Evolutionary conservation across 1,284 basidiomycete genomes (phyloP).

Genomic region (Trametes sp.): DNA sequence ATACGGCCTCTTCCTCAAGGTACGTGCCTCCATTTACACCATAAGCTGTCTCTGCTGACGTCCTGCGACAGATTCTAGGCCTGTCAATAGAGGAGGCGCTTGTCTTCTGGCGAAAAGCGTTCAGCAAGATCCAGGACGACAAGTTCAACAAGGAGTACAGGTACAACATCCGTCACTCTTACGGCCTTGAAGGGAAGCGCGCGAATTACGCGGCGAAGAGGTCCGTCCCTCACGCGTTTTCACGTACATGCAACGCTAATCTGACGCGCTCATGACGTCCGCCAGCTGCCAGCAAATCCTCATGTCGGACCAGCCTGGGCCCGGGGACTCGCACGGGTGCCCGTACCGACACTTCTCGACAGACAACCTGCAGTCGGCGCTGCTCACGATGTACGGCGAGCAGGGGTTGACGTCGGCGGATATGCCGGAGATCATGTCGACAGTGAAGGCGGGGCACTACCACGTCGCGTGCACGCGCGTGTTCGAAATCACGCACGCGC

Average conservation of each 20-base stretch:
- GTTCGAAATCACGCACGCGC: slow-evolving; percentile 91
- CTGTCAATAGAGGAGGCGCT: slow-evolving; percentile 96
- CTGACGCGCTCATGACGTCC: slow-evolving; percentile 26
- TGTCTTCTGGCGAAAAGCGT: slow-evolving; percentile 92
- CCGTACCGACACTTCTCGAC: slow-evolving; percentile 93
- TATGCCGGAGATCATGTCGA: slow-evolving; percentile 86
- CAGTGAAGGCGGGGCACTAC: slow-evolving; percentile 86
- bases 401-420: slow-evolving; percentile 71
- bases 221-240: slow-evolving; percentile 56
- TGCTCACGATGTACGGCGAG: slow-evolving; percentile 78
- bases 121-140: slow-evolving; percentile 85
- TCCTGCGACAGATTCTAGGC: slow-evolving; percentile 77
- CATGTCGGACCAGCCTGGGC: slow-evolving; percentile 75
- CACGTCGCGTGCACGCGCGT: slow-evolving; percentile 98
- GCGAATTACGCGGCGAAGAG: slow-evolving; percentile 95
- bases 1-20: slow-evolving; percentile 96
- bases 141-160: slow-evolving; percentile 98
- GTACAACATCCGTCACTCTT: slow-evolving; percentile 97
- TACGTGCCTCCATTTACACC: slow-evolving; percentile 40
- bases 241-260: background rate
- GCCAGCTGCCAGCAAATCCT: slow-evolving; percentile 91
- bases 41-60: slow-evolving; percentile 4
- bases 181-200: slow-evolving; percentile 93
- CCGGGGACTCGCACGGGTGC: slow-evolving; percentile 88
- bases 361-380: slow-evolving; percentile 84